phyloP scores from a whole-genome alignment of 1,284 basidiomycete genomes.

The Fereydounia khargensis region DNA sequence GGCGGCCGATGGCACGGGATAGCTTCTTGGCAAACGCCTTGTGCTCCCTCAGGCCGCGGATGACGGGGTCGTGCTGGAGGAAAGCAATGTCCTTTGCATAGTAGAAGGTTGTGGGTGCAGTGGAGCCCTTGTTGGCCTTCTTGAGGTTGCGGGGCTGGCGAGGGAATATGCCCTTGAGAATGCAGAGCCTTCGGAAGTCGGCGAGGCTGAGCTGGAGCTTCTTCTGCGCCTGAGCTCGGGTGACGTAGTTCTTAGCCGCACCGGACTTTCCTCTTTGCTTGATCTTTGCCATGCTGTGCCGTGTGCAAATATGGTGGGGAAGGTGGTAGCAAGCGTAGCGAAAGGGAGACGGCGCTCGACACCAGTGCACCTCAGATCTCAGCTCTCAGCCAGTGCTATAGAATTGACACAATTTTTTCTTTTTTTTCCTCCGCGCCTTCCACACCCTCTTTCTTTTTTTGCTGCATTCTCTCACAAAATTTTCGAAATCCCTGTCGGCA shows the following conservation, averaged over 20 bases:
- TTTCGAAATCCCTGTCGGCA: too few species aligned
- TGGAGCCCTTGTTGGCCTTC: constrained; percentile 94
- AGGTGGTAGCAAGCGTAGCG: too few species aligned
- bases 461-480: too few species aligned
- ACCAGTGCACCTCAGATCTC: too few species aligned
- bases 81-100: constrained; percentile 98
- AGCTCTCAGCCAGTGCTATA: too few species aligned
- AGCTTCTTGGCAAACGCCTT: constrained; percentile 98
- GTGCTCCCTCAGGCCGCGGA: constrained; percentile 93
- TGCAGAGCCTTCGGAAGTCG: constrained; percentile 95
- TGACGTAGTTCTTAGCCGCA: constrained; percentile 71
- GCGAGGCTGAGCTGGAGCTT: constrained; percentile 89
- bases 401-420: too few species aligned
- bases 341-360: too few species aligned
- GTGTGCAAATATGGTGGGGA: too few species aligned
- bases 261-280: constrained; percentile 73
- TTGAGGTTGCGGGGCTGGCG: constrained; percentile 90
- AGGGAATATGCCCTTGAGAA: constrained; percentile 98
- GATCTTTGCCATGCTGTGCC: constrained; percentile 89
- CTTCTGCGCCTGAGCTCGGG: constrained; percentile 69
- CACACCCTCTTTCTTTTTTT: too few species aligned
- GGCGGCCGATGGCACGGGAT: constrained; percentile 83
- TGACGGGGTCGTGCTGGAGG: constrained; percentile 91
- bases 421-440: too few species aligned
- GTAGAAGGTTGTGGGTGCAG: constrained; percentile 95